These are phyloP conservation scores for Aspergillus carbonarius DNA, from an alignment of 2,329 filamentous ascomycete genomes.

Conservation along the genomic window DNA sequence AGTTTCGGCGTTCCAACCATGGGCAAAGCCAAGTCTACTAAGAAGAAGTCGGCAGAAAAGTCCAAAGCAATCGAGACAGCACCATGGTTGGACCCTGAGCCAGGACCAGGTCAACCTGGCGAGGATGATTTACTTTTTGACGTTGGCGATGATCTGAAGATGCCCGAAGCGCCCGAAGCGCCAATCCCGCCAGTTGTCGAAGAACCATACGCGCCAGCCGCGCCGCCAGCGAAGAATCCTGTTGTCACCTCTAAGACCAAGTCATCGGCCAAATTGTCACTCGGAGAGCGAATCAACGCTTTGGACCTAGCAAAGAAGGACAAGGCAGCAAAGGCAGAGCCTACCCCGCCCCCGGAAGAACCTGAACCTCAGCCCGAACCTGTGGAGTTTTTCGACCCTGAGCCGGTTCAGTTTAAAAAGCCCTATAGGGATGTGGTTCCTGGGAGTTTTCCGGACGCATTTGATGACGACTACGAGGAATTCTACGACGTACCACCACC, in stretches of 20 bases:
- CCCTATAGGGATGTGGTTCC: conserved; percentile 48
- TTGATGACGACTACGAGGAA: conserved; percentile 50
- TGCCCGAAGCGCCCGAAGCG: conserved; percentile 34
- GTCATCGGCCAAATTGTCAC: conserved; percentile 43
- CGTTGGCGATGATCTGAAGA: conserved; percentile 32
- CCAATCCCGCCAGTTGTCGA: conserved; percentile 39
- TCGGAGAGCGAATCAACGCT: conserved; percentile 55
- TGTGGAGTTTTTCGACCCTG: conserved; percentile 12
- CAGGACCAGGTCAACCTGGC: not conserved
- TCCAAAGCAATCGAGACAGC: conserved; percentile 42
- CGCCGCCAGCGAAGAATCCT: conserved; percentile 42
- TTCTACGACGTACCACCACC: conserved; percentile 24
- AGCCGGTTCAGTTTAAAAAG: conserved; percentile 35
- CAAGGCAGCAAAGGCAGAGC: conserved; percentile 26
- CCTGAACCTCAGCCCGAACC: conserved; percentile 15
- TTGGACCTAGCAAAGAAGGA: conserved; percentile 45
- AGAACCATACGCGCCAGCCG: conserved; percentile 38
- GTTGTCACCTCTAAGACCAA: conserved; percentile 39
- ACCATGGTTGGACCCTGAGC: conserved; percentile 20
- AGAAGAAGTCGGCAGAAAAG: conserved; percentile 50
- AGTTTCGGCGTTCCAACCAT: conserved; percentile 40
- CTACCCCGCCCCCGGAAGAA: conserved; percentile 16
- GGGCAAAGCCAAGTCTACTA: conserved; percentile 40
- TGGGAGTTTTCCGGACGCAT: conserved; percentile 58
- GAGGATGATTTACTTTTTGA: conserved; percentile 36